These are phyloP conservation scores for Prunus salicina DNA, from an alignment of 306 rosid species.

Conservation along the genomic window DNA sequence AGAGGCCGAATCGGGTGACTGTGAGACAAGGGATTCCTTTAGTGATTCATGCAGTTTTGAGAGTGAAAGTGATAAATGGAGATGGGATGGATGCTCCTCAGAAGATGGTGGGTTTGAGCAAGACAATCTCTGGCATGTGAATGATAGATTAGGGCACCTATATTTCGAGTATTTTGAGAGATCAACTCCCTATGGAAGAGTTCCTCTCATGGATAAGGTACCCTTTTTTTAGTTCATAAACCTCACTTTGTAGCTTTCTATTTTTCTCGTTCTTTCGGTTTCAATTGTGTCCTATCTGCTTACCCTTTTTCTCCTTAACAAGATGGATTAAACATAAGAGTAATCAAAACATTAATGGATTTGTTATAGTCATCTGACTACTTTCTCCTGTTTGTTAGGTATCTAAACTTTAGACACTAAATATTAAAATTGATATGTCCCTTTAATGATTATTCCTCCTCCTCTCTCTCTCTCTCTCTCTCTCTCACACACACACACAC, in stretches of 20 bases:
- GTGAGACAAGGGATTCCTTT: conserved; percentile 73
- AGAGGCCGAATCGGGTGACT: conserved; percentile 69
- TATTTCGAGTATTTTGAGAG: conserved; percentile 86
- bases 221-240: conserved; percentile 3
- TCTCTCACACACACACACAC: not conserved
- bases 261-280: not conserved
- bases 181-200: conserved; percentile 93
- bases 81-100: conserved; percentile 80
- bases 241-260: not conserved
- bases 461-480: not conserved
- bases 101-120: conserved; percentile 86
- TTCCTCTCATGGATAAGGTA: conserved; percentile 96
- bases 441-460: not conserved
- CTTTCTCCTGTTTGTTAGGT: conserved; percentile 20
- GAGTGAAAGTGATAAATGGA: conserved; percentile 84
- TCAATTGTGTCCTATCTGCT: conserved; percentile 12
- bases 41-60: conserved; percentile 80
- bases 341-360: conserved; percentile 5
- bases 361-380: conserved; percentile 4
- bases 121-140: conserved; percentile 45
- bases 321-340: conserved; percentile 21
- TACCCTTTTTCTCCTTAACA: conserved; percentile 1
- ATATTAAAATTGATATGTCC: conserved; percentile 15
- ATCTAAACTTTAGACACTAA: conserved; percentile 43
- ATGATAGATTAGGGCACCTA: conserved; percentile 68